A percentile compares a stretch with the other conserved stretches of the same genome.
Conservation (phyloP, 306 rosid species). For the Echinosophora koreensis region DNA sequence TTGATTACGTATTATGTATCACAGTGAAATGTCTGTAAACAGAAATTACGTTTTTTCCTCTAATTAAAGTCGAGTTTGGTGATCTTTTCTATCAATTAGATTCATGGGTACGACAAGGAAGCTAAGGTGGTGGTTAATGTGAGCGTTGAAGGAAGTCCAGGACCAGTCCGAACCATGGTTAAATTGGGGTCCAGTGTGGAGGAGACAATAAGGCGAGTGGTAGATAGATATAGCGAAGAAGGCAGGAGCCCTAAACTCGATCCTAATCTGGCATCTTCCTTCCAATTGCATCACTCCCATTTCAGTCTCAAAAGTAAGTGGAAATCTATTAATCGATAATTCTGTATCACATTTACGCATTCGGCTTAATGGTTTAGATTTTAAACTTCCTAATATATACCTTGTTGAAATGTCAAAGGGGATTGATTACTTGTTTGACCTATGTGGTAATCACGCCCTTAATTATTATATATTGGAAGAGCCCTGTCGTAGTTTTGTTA, state of each 20-base stretch:
- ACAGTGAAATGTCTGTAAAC: background rate
- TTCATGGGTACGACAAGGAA: conserved; percentile 69
- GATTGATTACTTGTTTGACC: background rate
- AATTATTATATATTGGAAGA: background rate
- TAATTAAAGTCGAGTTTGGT: background rate
- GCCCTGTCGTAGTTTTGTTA: background rate
- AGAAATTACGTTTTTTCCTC: background rate
- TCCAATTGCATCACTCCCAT: conserved; percentile 77
- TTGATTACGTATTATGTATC: conserved; percentile 9
- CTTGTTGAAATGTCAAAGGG: background rate
- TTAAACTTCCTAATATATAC: background rate
- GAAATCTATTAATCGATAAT: background rate
- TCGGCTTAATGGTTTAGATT: background rate
- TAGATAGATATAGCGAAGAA: conserved; percentile 76
- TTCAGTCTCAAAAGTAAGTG: conserved; percentile 86
- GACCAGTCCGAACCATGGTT: conserved; percentile 80
- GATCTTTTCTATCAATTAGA: conserved; percentile 20
- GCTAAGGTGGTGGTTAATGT: conserved; percentile 90
- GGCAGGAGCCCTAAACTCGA: conserved; percentile 74
- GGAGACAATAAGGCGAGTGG: conserved; percentile 68
- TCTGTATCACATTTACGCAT: background rate
- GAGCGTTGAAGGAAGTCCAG: conserved; percentile 91
- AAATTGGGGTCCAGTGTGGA: conserved; percentile 81
- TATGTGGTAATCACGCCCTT: too few relatives aligned
- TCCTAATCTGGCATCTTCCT: conserved; percentile 46